phyloP scores from a whole-genome alignment of 495 filamentous ascomycete genomes.

The Immersiella caudata region DNA sequence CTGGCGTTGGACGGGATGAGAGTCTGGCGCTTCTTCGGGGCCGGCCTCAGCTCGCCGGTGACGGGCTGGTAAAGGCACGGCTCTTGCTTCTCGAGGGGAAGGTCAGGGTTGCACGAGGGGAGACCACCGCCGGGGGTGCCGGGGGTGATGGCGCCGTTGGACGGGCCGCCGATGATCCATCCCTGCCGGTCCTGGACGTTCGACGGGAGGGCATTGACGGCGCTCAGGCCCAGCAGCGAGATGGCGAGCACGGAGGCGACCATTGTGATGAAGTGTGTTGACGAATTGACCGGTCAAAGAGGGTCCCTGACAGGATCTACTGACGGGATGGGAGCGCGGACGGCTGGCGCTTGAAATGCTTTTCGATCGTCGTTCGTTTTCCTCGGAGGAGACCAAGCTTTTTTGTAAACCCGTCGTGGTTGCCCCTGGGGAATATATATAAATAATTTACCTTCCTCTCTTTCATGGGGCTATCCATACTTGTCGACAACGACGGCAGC shows the following conservation, averaged over 20 bases:
- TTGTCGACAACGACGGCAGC: conserved; percentile 11
- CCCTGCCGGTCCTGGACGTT: conserved; percentile 26
- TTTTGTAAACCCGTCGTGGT: conserved; percentile 14
- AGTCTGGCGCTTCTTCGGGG: conserved; percentile 31
- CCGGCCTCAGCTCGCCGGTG: conserved; percentile 34
- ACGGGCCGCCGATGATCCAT: conserved; percentile 17
- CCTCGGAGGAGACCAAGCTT: conserved; percentile 1
- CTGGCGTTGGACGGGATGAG: conserved; percentile 29
- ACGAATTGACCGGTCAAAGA: conserved; percentile 16
- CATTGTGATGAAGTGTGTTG: conserved; percentile 28
- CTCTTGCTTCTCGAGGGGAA: conserved; percentile 15
- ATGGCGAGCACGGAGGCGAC: conserved; percentile 34
- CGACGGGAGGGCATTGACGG: conserved; percentile 36
- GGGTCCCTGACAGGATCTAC: background rate
- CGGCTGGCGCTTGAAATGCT: too few species aligned
- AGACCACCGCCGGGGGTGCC: conserved; percentile 23
- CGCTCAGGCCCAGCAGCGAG: conserved; percentile 36
- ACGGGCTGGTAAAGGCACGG: conserved; percentile 29
- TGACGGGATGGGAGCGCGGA: too few species aligned
- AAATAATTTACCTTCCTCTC: background rate
- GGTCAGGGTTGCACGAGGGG: conserved; percentile 28
- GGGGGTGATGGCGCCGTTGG: conserved; percentile 17
- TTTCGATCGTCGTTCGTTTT: too few species aligned
- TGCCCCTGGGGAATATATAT: conserved; percentile 32
- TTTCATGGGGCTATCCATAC: too few species aligned